Conservation (phyloP, 352 stramenopile genomes). For the Detonula confervacea region DNA sequence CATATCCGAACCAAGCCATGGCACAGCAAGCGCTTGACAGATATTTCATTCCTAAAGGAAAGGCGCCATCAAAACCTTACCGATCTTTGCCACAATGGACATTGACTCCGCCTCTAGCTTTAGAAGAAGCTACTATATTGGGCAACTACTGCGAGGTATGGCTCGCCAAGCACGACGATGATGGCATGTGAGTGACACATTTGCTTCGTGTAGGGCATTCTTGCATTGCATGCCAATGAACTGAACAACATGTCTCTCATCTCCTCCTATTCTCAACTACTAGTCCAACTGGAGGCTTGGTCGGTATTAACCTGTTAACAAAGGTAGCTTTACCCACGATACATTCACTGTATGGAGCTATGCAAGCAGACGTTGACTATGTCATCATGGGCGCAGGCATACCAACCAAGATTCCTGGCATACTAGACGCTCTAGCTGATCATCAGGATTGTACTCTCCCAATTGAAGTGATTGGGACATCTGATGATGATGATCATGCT, state of each 20-base stretch:
- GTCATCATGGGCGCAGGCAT: slow-evolving; percentile 65
- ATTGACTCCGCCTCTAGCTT: slow-evolving; percentile 24
- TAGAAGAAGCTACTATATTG: slow-evolving; percentile 49
- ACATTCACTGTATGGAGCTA: slow-evolving; percentile 55
- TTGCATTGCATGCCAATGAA: not conserved
- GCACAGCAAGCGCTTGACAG: slow-evolving; percentile 39
- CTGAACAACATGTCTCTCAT: not conserved
- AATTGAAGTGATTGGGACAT: slow-evolving; percentile 36
- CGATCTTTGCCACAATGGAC: slow-evolving; percentile 52
- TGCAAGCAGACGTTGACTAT: slow-evolving; percentile 63
- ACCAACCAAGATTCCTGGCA: slow-evolving; percentile 51
- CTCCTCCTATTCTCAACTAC: not conserved
- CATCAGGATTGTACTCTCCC: slow-evolving; percentile 42
- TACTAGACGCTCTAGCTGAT: slow-evolving; percentile 57
- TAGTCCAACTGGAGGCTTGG: slow-evolving; percentile 10
- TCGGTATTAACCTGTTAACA: slow-evolving; percentile 58
- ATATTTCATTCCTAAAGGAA: slow-evolving; percentile 55
- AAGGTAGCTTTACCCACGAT: slow-evolving; percentile 60
- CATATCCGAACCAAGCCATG: slow-evolving; percentile 63
- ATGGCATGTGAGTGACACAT: slow-evolving; percentile 27
- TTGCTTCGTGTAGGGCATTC: too few relatives aligned
- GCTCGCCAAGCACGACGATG: slow-evolving; percentile 64
- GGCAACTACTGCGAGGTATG: slow-evolving; percentile 63
- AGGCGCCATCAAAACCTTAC: slow-evolving; percentile 46
- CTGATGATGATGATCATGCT: slow-evolving; percentile 5